Conservation (phyloP, 768 basidiomycete species). For the Naganishia vishniacii region DNA sequence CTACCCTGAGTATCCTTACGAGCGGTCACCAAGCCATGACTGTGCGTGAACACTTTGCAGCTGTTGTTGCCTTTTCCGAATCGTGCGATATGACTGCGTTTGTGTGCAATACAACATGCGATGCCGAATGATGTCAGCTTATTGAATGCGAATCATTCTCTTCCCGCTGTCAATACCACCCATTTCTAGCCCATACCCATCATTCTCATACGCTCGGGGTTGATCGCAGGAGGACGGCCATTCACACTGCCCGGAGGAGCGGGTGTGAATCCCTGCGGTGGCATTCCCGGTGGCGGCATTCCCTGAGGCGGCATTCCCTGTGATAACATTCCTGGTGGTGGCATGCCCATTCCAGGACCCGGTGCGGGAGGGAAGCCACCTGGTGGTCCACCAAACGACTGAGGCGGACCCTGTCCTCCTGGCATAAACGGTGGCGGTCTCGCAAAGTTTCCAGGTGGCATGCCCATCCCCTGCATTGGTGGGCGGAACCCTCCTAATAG, state of each 20-base stretch:
- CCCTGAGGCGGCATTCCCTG: conserved; percentile 19
- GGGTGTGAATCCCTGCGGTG: conserved; percentile 21
- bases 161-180: background rate
- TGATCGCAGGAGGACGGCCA: conserved; percentile 35
- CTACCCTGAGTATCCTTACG: too few species aligned
- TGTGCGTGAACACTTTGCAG: too few species aligned
- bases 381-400: conserved; percentile 13
- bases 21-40: too few species aligned
- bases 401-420: conserved; percentile 10
- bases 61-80: too few species aligned
- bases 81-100: too few species aligned
- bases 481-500: conserved; percentile 12
- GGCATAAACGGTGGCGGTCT: conserved; percentile 10
- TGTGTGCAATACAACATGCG: background rate
- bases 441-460: conserved; percentile 15
- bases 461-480: conserved; percentile 18
- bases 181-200: conserved; percentile 33
- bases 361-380: conserved; percentile 5
- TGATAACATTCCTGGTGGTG: conserved; percentile 5
- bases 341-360: background rate
- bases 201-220: conserved; percentile 48
- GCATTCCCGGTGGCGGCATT: background rate
- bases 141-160: too few species aligned
- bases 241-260: conserved; percentile 25
- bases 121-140: background rate